Conservation (phyloP, 306 rosid species). For the Casuarina cunninghamiana region DNA sequence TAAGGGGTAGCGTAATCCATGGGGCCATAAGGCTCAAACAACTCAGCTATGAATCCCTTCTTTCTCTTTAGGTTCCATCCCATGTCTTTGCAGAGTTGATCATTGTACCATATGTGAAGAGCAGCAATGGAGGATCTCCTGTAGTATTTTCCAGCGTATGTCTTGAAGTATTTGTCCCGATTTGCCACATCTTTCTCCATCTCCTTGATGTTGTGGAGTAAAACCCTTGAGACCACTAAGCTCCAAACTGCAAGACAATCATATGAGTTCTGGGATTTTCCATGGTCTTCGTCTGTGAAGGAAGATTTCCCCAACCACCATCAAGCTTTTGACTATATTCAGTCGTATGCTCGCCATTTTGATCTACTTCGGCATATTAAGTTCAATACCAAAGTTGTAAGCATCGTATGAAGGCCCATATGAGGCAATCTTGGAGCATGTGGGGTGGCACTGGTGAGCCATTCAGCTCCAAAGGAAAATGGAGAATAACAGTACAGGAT, state of each 20-base stretch:
- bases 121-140: no score
- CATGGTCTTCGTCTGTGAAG: constrained; percentile 59
- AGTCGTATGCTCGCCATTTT: constrained; percentile 51
- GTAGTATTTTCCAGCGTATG: no score
- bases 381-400: constrained; percentile 42
- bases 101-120: constrained; percentile 9
- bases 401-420: constrained; percentile 40
- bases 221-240: constrained; percentile 46
- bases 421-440: constrained; percentile 38
- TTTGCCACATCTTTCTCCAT: no score
- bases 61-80: constrained; percentile 57
- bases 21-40: constrained; percentile 63
- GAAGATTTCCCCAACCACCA: constrained; percentile 40
- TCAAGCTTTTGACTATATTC: constrained; percentile 40
- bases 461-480: constrained; percentile 41
- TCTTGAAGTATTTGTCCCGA: no score
- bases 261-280: constrained; percentile 61
- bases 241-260: constrained; percentile 54
- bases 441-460: constrained; percentile 59
- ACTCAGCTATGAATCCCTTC: constrained; percentile 33
- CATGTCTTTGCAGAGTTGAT: constrained; percentile 73
- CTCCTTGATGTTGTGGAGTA: constrained; percentile 30
- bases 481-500: constrained; percentile 43
- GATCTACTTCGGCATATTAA: constrained; percentile 45
- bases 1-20: constrained; percentile 35